phyloP scores from a whole-genome alignment of 495 filamentous ascomycete species.

The Penicillium cosmopolitanum region DNA sequence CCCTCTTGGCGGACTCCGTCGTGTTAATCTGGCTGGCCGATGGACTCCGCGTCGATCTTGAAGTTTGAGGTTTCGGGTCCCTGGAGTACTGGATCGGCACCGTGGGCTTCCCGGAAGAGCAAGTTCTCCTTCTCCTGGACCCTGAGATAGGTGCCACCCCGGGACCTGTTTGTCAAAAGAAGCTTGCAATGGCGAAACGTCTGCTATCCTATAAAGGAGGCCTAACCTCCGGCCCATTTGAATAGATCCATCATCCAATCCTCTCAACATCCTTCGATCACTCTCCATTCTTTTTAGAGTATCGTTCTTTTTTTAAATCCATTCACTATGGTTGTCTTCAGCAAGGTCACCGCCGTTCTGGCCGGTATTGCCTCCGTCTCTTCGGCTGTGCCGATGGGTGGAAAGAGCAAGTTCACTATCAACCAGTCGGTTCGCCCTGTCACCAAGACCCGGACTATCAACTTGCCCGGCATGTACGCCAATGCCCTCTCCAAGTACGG shows the following conservation, averaged over 20 bases:
- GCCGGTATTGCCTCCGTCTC: conserved; percentile 37
- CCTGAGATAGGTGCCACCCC: conserved; percentile 13
- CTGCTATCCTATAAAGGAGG: conserved; percentile 29
- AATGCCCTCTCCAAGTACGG: conserved; percentile 50
- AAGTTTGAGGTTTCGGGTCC: conserved; percentile 16
- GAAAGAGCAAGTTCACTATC: conserved; percentile 45
- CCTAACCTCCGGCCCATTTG: conserved; percentile 17
- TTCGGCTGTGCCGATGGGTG: conserved; percentile 37
- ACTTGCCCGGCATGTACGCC: conserved; percentile 47
- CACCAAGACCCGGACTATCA: conserved; percentile 35
- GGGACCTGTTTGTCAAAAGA: conserved; percentile 7
- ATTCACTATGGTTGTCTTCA: conserved; percentile 49
- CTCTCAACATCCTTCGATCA: conserved; percentile 18
- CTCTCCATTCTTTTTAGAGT: conserved; percentile 17
- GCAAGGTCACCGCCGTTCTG: conserved; percentile 37
- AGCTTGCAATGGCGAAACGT: conserved; percentile 5
- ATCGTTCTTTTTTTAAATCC: conserved; percentile 20
- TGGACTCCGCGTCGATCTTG: conserved; percentile 31
- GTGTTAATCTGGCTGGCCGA: conserved; percentile 26
- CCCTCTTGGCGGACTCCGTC: conserved; percentile 27
- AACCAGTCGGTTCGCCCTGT: conserved; percentile 38
- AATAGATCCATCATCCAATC: conserved; percentile 18
- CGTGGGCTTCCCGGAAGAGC: conserved; percentile 25
- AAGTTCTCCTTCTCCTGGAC: conserved; percentile 25
- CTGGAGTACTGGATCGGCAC: conserved; percentile 29